These are phyloP conservation scores for Aspergillus caelatus DNA, from an alignment of 2,329 filamentous ascomycete genomes.

Conservation along the genomic window DNA sequence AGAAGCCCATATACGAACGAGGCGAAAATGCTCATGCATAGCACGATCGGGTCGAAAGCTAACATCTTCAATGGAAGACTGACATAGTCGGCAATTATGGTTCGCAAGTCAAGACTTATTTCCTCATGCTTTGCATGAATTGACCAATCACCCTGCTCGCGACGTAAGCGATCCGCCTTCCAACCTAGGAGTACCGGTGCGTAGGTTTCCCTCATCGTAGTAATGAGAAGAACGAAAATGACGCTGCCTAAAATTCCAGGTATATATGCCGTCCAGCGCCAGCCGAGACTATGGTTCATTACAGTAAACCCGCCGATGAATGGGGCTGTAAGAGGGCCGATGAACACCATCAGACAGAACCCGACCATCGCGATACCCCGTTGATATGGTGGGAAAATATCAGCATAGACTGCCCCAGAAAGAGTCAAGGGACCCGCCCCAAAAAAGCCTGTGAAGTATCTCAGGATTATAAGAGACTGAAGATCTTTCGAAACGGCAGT, in stretches of 20 bases:
- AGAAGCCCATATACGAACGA: slow-evolving; percentile 32
- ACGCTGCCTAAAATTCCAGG: slow-evolving; percentile 39
- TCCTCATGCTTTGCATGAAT: slow-evolving; percentile 34
- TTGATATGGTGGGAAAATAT: slow-evolving; percentile 14
- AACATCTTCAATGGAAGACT: slow-evolving; percentile 31
- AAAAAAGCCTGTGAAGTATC: slow-evolving; percentile 49
- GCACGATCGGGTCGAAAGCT: slow-evolving; percentile 40
- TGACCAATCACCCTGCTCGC: slow-evolving; percentile 36
- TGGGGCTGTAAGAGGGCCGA: slow-evolving; percentile 43
- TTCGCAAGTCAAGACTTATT: slow-evolving; percentile 33
- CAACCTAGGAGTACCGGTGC: slow-evolving; percentile 36
- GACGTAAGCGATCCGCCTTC: slow-evolving; percentile 38
- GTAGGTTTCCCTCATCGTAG: slow-evolving; percentile 40
- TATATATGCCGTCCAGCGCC: slow-evolving; percentile 47
- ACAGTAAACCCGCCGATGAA: slow-evolving; percentile 42
- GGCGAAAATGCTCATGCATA: slow-evolving; percentile 38
- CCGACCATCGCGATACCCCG: slow-evolving; percentile 34
- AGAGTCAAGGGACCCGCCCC: slow-evolving; percentile 43
- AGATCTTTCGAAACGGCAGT: slow-evolving; percentile 42
- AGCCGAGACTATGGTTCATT: slow-evolving; percentile 35
- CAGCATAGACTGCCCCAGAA: slow-evolving; percentile 40
- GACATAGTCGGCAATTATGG: slow-evolving; percentile 42
- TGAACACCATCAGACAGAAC: slow-evolving; percentile 42
- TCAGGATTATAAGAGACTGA: slow-evolving; percentile 37
- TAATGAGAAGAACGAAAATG: slow-evolving; percentile 15